phyloP scores from a whole-genome alignment of 164 flowering plant species.

The Stephania yunnanensis region DNA sequence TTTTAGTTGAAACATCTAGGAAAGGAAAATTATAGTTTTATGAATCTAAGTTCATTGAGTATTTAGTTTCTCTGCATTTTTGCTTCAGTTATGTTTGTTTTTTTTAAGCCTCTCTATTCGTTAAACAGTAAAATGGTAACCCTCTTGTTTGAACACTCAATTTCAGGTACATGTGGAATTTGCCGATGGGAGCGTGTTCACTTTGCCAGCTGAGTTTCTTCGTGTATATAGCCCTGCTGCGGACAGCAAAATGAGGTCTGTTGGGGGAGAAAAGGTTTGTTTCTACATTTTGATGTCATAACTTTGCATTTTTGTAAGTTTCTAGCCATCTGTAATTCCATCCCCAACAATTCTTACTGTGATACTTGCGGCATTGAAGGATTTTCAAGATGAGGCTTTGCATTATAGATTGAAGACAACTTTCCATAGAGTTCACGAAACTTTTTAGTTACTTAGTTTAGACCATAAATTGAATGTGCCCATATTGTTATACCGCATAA shows the following conservation, averaged over 20 bases:
- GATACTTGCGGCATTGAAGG: no score
- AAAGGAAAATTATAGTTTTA: no score
- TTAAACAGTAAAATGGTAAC: neutral
- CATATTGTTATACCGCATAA: neutral
- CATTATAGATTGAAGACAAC: no score
- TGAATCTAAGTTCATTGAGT: no score
- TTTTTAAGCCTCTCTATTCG: neutral
- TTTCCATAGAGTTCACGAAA: no score
- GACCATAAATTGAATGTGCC: no score
- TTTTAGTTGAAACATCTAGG: no score
- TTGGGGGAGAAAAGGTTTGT: conserved; percentile 81
- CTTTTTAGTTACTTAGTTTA: no score
- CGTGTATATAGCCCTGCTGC: conserved; percentile 73
- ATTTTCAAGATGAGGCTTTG: no score
- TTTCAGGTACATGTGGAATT: conserved; percentile 70
- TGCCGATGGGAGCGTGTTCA: conserved; percentile 43
- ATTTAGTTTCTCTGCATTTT: no score
- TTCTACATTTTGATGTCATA: neutral
- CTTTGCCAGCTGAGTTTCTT: conserved; percentile 62
- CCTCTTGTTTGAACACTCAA: neutral
- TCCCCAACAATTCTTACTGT: no score
- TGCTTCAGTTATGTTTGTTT: no score
- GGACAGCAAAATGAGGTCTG: conserved; percentile 64
- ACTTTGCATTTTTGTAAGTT: neutral
- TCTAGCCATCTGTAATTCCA: neutral